phyloP scores from a whole-genome alignment of 768 basidiomycete genomes.

The Collybiopsis luxurians region DNA sequence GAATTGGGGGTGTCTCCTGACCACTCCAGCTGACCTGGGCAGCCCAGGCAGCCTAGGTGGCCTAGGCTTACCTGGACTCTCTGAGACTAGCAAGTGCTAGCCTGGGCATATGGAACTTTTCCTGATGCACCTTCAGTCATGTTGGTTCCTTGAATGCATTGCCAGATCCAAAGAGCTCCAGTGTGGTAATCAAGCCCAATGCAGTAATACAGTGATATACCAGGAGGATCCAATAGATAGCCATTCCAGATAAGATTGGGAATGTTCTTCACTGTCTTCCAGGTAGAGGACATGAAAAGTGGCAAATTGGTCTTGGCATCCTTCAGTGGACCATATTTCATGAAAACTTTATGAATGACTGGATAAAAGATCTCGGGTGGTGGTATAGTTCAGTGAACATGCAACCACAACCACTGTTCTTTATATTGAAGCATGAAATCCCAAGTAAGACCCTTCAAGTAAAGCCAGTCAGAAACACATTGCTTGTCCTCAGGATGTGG shows the following conservation, averaged over 20 bases:
- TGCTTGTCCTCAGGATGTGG: slow-evolving; percentile 14
- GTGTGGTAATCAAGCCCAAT: slow-evolving; percentile 8
- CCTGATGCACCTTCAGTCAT: slow-evolving; percentile 12
- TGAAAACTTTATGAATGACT: slow-evolving; percentile 8
- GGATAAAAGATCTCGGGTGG: slow-evolving; percentile 13
- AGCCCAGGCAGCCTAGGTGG: too few species aligned
- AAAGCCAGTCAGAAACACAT: neutral
- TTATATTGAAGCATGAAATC: neutral
- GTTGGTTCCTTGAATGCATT: slow-evolving; percentile 14
- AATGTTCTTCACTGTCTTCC: slow-evolving; percentile 9
- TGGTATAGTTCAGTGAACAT: slow-evolving; percentile 5
- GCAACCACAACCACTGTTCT: slow-evolving; percentile 9
- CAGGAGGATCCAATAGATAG: slow-evolving; percentile 14
- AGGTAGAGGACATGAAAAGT: slow-evolving; percentile 11
- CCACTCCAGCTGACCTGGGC: too few species aligned
- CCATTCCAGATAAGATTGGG: slow-evolving; percentile 8
- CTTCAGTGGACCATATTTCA: slow-evolving; percentile 13
- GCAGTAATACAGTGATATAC: slow-evolving; percentile 5
- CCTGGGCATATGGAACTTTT: too few species aligned
- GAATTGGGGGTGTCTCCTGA: too few species aligned
- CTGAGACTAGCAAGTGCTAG: too few species aligned
- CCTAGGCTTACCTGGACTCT: too few species aligned
- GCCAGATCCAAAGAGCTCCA: slow-evolving; percentile 11
- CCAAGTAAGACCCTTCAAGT: neutral
- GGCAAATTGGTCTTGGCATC: too few species aligned